Percentiles rank a stretch among this genome's conserved stretches.
Conservation (phyloP, 768 basidiomycete species). For the Gloeophyllum trabeum region DNA sequence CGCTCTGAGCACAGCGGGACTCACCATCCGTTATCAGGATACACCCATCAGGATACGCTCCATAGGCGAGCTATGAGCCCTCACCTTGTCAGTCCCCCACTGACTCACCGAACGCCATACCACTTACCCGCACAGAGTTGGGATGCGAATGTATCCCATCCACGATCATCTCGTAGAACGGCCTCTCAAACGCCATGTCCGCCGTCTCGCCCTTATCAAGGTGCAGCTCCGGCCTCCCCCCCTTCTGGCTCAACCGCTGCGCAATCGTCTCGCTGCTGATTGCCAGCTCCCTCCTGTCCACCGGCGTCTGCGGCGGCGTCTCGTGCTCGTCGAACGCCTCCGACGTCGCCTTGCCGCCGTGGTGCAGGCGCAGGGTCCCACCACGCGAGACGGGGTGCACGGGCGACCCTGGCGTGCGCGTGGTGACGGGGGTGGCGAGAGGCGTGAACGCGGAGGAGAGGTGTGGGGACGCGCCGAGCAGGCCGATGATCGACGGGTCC, state of each 20-base stretch:
- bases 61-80: constrained; percentile 59
- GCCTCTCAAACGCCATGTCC: constrained; percentile 43
- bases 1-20: constrained; percentile 6
- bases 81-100: not conserved
- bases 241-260: constrained; percentile 3
- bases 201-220: constrained; percentile 38
- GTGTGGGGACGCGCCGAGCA: constrained; percentile 69
- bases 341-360: constrained; percentile 22
- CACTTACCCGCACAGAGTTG: constrained; percentile 71
- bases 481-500: constrained; percentile 85
- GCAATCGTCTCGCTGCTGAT: constrained; percentile 6
- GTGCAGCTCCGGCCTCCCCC: constrained; percentile 16
- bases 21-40: constrained; percentile 85
- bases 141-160: constrained; percentile 90
- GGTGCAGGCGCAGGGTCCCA: constrained; percentile 8
- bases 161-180: constrained; percentile 84
- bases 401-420: constrained; percentile 7
- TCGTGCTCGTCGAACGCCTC: constrained; percentile 53
- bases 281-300: constrained; percentile 9
- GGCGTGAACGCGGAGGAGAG: constrained; percentile 31
- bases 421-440: constrained; percentile 12
- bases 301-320: constrained; percentile 46
- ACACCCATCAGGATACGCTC: constrained; percentile 74
- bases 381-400: constrained; percentile 7
- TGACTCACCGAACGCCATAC: not conserved